Evolutionary conservation across 371 early-diverging fungal genomes (phyloP).

Genomic region (Syncephalastrum monosporum): DNA sequence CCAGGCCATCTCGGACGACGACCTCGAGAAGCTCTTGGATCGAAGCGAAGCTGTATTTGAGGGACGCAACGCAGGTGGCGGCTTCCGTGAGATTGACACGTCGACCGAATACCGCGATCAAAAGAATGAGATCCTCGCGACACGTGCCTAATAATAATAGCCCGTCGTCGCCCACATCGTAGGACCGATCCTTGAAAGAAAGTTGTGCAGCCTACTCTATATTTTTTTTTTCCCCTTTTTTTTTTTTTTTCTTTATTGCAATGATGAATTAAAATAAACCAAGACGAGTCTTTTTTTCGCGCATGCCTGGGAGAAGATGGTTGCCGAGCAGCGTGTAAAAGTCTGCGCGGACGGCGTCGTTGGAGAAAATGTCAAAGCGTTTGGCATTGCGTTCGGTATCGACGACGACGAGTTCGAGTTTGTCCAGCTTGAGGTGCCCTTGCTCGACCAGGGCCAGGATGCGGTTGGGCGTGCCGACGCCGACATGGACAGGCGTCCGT

Average conservation of each 20-base stretch:
- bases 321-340: constrained; percentile 52
- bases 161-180: too few species aligned
- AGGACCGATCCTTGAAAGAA: too few species aligned
- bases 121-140: constrained; percentile 47
- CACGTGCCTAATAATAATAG: constrained; percentile 17
- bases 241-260: too few species aligned
- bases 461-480: constrained; percentile 85
- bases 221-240: too few species aligned
- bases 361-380: constrained; percentile 71
- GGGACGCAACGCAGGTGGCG: constrained; percentile 28
- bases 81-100: constrained; percentile 45
- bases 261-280: constrained; percentile 32
- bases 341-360: constrained; percentile 72
- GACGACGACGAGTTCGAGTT: constrained; percentile 66
- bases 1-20: constrained; percentile 67
- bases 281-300: constrained; percentile 33
- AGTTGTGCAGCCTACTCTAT: not conserved
- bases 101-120: constrained; percentile 32
- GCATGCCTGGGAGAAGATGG: constrained; percentile 32
- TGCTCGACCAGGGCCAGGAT: constrained; percentile 66
- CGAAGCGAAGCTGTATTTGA: constrained; percentile 63
- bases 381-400: constrained; percentile 80
- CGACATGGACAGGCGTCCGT: constrained; percentile 62
- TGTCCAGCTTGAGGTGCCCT: constrained; percentile 63
- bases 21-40: constrained; percentile 68